Evolutionary conservation across 768 basidiomycete species (phyloP).

Genomic region (Boletus rubroflammeus): DNA sequence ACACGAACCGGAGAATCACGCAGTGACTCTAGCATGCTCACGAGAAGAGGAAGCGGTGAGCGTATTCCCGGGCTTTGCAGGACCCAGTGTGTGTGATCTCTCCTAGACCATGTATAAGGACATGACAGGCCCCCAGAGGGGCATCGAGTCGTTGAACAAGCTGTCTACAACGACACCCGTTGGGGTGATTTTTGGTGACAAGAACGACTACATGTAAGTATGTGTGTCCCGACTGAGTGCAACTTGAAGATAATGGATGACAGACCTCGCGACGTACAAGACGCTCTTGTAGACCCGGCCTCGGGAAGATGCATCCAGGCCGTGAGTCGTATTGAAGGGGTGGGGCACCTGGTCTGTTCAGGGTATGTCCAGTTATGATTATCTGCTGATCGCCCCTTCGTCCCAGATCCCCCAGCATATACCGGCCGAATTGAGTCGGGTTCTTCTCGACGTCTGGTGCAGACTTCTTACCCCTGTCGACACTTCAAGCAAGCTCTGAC

Average conservation of each 20-base stretch:
- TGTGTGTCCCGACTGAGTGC: not conserved
- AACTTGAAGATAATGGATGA: not conserved
- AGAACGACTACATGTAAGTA: conserved; percentile 52
- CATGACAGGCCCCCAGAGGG: conserved; percentile 48
- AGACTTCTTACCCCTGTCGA: not conserved
- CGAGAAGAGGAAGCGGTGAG: conserved; percentile 59
- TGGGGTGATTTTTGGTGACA: conserved; percentile 50
- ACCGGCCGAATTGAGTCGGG: conserved; percentile 25
- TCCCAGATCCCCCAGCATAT: conserved; percentile 27
- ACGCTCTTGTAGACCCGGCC: conserved; percentile 27
- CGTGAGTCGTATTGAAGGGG: conserved; percentile 22
- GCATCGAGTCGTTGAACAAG: conserved; percentile 45
- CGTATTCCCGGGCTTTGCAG: conserved; percentile 15
- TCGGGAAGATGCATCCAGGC: conserved; percentile 24
- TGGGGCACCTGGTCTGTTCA: conserved; percentile 33
- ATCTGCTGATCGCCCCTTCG: not conserved
- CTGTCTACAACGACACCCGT: conserved; percentile 42
- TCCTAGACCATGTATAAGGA: conserved; percentile 63
- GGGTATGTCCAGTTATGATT: too few relatives aligned
- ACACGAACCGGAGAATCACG: conserved; percentile 27
- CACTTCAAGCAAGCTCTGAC: conserved; percentile 17
- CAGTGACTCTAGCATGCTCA: conserved; percentile 53
- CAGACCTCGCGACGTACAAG: conserved; percentile 32
- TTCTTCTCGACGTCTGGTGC: conserved; percentile 24
- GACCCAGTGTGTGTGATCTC: not conserved